Conservation (phyloP, 2,329 filamentous ascomycete species). For the Trichoderma polysporum region DNA sequence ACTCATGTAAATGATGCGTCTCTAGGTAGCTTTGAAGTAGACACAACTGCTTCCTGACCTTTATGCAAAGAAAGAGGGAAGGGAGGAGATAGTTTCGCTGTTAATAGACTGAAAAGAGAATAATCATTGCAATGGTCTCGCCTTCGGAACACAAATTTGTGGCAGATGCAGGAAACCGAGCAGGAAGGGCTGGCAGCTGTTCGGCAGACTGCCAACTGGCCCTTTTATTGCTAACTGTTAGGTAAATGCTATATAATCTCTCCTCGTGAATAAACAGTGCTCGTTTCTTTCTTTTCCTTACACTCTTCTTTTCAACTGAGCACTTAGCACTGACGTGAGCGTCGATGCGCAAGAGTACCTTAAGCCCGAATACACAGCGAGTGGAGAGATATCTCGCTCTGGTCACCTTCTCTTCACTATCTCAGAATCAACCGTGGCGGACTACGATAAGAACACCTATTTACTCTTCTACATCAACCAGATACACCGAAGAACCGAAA, state of each 20-base stretch:
- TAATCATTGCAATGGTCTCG: not conserved
- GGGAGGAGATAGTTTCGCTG: not conserved
- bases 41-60: not conserved
- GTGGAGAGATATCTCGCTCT: too few species aligned
- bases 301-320: not conserved
- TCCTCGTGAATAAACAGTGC: too few species aligned
- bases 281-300: not conserved
- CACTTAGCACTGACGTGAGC: not conserved
- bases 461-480: not conserved
- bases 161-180: not conserved
- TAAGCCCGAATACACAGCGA: not conserved
- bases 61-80: not conserved
- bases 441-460: not conserved
- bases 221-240: not conserved
- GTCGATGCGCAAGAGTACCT: not conserved
- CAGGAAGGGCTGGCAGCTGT: not conserved
- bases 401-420: not conserved
- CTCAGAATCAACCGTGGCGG: too few species aligned
- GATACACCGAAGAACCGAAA: not conserved
- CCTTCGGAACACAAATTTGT: not conserved
- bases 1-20: not conserved
- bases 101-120: not conserved
- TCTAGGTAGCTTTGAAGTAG: not conserved
- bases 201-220: not conserved
- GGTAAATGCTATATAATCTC: not conserved